Percentiles rank a stretch among this genome's conserved stretches.
Evolutionary conservation across 495 filamentous ascomycete genomes (phyloP).

Genomic region (Xylaria flabelliformis): DNA sequence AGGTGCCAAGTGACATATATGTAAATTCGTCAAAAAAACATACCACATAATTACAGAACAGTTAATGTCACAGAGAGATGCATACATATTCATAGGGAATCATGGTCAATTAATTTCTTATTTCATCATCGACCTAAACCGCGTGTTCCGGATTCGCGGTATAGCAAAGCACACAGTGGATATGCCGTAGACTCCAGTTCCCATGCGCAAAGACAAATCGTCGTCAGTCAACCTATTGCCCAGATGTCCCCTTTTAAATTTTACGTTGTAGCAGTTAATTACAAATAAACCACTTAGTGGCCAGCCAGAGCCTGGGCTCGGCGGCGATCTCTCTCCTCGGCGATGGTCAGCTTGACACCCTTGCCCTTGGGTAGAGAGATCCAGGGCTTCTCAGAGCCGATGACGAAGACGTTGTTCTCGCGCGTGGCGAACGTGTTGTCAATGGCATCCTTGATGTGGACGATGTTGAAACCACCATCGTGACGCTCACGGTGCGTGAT

Average conservation of each 20-base stretch:
- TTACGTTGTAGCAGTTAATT: slow-evolving; percentile 20
- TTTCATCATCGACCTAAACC: slow-evolving; percentile 45
- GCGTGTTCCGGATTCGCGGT: slow-evolving; percentile 35
- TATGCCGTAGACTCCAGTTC: slow-evolving; percentile 48
- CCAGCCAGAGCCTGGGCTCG: slow-evolving; percentile 77
- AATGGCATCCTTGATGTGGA: slow-evolving; percentile 99
- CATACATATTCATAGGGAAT: slow-evolving; percentile 28
- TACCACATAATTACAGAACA: not conserved
- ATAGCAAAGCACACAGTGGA: slow-evolving; percentile 38
- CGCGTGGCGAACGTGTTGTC: slow-evolving; percentile 99
- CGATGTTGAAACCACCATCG: slow-evolving; percentile 99
- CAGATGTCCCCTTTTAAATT: slow-evolving; percentile 37
- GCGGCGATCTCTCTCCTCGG: slow-evolving; percentile 96
- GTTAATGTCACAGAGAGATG: not conserved
- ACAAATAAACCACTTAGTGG: slow-evolving; percentile 48
- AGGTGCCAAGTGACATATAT: not conserved
- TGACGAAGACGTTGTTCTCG: slow-evolving; percentile 98
- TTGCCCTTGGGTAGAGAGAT: slow-evolving; percentile 98
- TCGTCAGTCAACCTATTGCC: slow-evolving; percentile 34
- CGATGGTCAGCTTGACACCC: slow-evolving; percentile 99
- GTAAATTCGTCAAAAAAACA: not conserved
- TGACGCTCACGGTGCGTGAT: slow-evolving; percentile 99
- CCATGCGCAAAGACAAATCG: slow-evolving; percentile 42
- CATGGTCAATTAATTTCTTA: slow-evolving; percentile 45
- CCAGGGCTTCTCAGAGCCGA: slow-evolving; percentile 97